A percentile compares a stretch with the other conserved stretches of the same genome.
phyloP scores from a whole-genome alignment of 106 monocot species.

The Dendrobium chrysotoxum region DNA sequence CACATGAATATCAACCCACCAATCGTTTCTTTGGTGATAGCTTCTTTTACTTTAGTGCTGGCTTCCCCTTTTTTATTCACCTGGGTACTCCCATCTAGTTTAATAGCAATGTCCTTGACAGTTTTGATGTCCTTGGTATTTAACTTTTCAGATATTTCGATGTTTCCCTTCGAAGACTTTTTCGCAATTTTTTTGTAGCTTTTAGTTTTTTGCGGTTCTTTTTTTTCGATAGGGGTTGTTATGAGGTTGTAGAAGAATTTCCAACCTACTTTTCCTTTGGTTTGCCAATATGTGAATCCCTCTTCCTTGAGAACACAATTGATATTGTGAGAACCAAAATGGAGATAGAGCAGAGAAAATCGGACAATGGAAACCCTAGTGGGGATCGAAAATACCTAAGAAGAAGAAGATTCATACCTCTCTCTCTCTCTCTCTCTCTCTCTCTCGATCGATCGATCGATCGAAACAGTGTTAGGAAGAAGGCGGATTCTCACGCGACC shows the following conservation, averaged over 20 bases:
- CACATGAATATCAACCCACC: slow-evolving; percentile 37
- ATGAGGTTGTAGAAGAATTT: slow-evolving; percentile 5
- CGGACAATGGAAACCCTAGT: too few species aligned
- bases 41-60: background rate
- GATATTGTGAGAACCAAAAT: too few species aligned
- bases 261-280: slow-evolving; percentile 8
- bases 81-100: background rate
- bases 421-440: too few species aligned
- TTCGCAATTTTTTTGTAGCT: slow-evolving; percentile 11
- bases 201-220: slow-evolving; percentile 15
- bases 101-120: slow-evolving; percentile 1
- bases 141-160: too few species aligned
- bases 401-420: too few species aligned
- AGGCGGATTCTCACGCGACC: too few species aligned
- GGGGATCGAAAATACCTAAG: too few species aligned
- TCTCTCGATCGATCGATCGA: too few species aligned
- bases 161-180: background rate
- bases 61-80: background rate
- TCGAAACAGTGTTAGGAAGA: too few species aligned
- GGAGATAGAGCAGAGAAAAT: too few species aligned
- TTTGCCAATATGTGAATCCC: slow-evolving; percentile 2
- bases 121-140: background rate
- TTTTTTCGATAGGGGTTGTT: background rate
- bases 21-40: slow-evolving; percentile 5
- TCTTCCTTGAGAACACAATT: too few species aligned